Base-by-base conservation (phyloP, 2,329 filamentous ascomycete genomes). In the Huntiella decipiens region DNA sequence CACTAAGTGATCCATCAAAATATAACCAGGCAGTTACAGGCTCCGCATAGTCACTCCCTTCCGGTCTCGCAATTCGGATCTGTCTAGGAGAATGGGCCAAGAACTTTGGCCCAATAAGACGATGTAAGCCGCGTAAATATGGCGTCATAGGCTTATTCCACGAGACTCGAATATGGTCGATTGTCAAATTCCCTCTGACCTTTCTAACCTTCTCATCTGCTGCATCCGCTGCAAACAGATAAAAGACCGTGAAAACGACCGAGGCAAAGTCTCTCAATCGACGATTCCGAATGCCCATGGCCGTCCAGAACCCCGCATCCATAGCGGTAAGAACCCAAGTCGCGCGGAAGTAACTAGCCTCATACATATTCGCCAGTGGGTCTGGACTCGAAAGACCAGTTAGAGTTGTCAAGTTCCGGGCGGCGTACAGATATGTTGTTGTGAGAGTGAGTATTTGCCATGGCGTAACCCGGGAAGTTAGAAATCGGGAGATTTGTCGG, bases 291-390 rank as follows among this genome's bases (percentile, higher is more conserved):
- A 98, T 87, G 55, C 77, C 80, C 91, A 98, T 98, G 32, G 91
- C 91, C 0, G 86, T 94, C 91, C 91, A 98, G 61, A 95, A 98
- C 1, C 91, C 91, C 4, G 91, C 91, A 56, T 98, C 91, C 50
- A 98, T 64, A 0, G 86, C 91, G 0, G 91, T 98, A 45, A 91
- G 78, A 12, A 96, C 75, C 91, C 91, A 98, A 58, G 91, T 98
- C 46, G 91, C 91, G 42, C 91, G 79, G 60, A 94, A 98, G 64
- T 92, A 98, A 22, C 82, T 78, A 44, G 84, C 71, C 46, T 83
- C 85, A 64, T 98, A 98, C 59, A 96, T 79, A 57, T 93, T 94
- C 28, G 87, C 82, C 57, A 98, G 71, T 15, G 91, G 91, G 56
- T 98, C 91, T 3, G 91, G 88, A 53, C 81, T 87, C 54, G 94